phyloP scores from a whole-genome alignment of 768 basidiomycete species.

The Boletus patriciae region DNA sequence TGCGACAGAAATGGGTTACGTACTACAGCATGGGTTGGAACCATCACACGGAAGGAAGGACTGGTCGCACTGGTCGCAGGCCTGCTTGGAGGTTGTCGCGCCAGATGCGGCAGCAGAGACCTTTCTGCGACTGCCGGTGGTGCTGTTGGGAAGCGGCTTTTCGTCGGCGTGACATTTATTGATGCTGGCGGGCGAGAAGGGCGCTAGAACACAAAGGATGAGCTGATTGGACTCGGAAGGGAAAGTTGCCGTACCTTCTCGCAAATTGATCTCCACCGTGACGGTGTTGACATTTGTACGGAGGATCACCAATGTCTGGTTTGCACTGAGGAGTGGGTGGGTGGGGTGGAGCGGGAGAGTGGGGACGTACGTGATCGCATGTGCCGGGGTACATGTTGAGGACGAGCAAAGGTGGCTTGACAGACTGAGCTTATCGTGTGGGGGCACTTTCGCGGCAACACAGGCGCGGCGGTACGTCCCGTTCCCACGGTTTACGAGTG shows the following conservation, averaged over 20 bases:
- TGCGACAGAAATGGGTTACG: constrained; percentile 26
- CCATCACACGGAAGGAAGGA: constrained; percentile 76
- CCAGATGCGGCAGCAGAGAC: constrained; percentile 65
- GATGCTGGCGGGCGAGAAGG: constrained; percentile 78
- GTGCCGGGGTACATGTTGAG: constrained; percentile 86
- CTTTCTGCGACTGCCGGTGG: constrained; percentile 52
- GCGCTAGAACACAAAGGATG: constrained; percentile 48
- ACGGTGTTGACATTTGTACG: constrained; percentile 85
- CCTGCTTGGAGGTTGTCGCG: constrained; percentile 78
- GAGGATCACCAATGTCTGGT: constrained; percentile 84
- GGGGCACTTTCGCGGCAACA: constrained; percentile 42
- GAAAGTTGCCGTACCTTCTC: constrained; percentile 52
- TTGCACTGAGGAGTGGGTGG: not conserved
- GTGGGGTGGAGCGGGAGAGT: constrained; percentile 23
- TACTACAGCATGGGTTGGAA: constrained; percentile 77
- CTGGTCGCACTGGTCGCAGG: constrained; percentile 83
- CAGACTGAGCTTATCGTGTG: constrained; percentile 83
- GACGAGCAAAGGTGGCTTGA: constrained; percentile 82
- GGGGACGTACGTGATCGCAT: constrained; percentile 82
- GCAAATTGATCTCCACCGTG: constrained; percentile 92
- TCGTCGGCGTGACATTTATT: constrained; percentile 87
- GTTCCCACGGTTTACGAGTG: too few species aligned
- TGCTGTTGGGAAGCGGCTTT: constrained; percentile 44
- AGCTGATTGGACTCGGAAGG: constrained; percentile 8
- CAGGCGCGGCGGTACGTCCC: too few species aligned